These are phyloP conservation scores for Chiua virens DNA, from an alignment of 768 basidiomycete genomes.

Conservation along the genomic window DNA sequence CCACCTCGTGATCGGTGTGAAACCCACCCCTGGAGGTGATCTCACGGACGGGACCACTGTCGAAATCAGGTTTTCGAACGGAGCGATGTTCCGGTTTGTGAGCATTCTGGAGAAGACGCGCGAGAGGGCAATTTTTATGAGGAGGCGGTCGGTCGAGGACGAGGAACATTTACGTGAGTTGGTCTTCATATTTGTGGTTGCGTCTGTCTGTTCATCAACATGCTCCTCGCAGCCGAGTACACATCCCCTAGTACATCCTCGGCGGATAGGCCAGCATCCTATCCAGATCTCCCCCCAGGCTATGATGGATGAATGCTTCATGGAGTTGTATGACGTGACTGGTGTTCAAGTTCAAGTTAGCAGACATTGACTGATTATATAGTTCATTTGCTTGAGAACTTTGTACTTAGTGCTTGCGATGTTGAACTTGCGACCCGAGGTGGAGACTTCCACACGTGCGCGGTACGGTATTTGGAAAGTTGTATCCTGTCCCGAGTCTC, in stretches of 20 bases:
- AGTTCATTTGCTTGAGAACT: too few species aligned
- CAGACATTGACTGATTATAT: too few species aligned
- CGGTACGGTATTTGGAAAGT: too few species aligned
- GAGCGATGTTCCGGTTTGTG: slow-evolving; percentile 73
- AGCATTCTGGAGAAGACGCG: slow-evolving; percentile 73
- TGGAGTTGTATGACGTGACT: not conserved
- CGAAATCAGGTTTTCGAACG: slow-evolving; percentile 67
- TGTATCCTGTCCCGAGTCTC: too few species aligned
- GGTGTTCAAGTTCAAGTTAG: too few species aligned
- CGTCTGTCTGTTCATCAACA: not conserved
- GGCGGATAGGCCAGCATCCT: slow-evolving; percentile 10
- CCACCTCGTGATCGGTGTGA: slow-evolving; percentile 64
- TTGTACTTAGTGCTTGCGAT: too few species aligned
- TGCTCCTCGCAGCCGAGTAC: slow-evolving; percentile 25
- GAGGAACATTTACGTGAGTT: slow-evolving; percentile 33
- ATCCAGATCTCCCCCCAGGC: slow-evolving; percentile 29
- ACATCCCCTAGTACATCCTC: slow-evolving; percentile 25
- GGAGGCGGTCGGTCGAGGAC: slow-evolving; percentile 45
- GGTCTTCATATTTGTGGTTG: not conserved
- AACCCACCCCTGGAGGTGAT: slow-evolving; percentile 66
- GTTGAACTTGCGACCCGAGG: too few species aligned
- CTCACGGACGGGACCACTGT: slow-evolving; percentile 61
- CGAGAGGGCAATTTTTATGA: slow-evolving; percentile 76
- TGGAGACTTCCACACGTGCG: too few species aligned
- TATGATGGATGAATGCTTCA: slow-evolving; percentile 25